phyloP scores from a whole-genome alignment of 1,284 basidiomycete genomes.

The Porogramme epimiltina region DNA sequence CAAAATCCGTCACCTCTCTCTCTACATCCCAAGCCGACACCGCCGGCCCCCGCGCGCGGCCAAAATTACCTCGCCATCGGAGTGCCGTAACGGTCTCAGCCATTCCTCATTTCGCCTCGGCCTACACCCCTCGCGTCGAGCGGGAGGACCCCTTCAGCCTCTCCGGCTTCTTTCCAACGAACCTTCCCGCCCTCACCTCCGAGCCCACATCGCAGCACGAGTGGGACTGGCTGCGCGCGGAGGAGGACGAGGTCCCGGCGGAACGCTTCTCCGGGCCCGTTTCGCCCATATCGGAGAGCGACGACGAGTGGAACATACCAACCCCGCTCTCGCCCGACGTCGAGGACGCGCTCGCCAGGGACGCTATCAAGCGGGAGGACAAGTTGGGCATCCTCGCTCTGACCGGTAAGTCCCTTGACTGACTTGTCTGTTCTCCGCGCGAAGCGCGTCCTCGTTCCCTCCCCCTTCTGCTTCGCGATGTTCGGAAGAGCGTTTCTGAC shows the following conservation, averaged over 20 bases:
- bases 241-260: constrained; percentile 13
- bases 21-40: constrained; percentile 1
- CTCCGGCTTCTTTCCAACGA: constrained; percentile 49
- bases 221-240: constrained; percentile 45
- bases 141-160: constrained; percentile 52
- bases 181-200: constrained; percentile 23
- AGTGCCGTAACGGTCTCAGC: constrained; percentile 20
- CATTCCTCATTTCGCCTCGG: constrained; percentile 2
- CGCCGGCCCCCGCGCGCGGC: constrained; percentile 9
- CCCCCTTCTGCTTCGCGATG: neutral
- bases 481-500: constrained; percentile 4
- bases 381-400: constrained; percentile 50
- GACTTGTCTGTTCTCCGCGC: neutral
- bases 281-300: constrained; percentile 28
- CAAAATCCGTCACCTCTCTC: constrained; percentile 28
- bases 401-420: constrained; percentile 30
- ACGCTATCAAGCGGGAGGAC: constrained; percentile 47
- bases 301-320: constrained; percentile 22
- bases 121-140: constrained; percentile 22
- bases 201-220: constrained; percentile 26
- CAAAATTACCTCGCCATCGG: constrained; percentile 24
- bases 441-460: neutral
- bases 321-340: constrained; percentile 26
- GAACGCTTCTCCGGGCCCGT: constrained; percentile 22
- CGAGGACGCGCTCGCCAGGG: neutral